Evolutionary conservation across 2,329 filamentous ascomycete genomes (phyloP), one percentile per base, ranked within the genome.

Genomic region (Neofusicoccum cordaticola): DNA sequence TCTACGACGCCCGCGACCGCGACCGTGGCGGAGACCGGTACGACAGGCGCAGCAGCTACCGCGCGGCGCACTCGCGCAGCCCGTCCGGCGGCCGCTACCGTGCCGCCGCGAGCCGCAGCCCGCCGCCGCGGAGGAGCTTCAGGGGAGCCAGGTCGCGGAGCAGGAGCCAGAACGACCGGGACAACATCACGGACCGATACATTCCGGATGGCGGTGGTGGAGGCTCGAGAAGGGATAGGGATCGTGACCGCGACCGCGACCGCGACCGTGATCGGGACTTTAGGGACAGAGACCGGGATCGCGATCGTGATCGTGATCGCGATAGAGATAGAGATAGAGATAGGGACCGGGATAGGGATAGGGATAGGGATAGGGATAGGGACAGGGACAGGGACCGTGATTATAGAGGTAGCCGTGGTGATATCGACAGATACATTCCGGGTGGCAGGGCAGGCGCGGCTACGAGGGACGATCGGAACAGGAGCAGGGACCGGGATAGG

Each of bases 361-460:
- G 78, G 5, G 78, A 79, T 44, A 4, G 71, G 50, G 11, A 13
- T 2, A 31, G 27, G 6, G 27, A 66, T 35, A 68, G 70, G 1
- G 68, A 70, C 13, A 68, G 70, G 42, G 71, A 81, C 7, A 72
- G 78, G 7, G 78, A 79, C 44, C 72, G 78, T 11, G 79, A 81
- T 31, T 72, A 77, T 8, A 50, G 66, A 34, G 68, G 69, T 5
- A 72, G 73, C 2, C 69, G 76, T 5, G 68, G 66, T 19, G 74
- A 75, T 4, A 78, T 79, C 50, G 77, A 79, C 69, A 72, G 77
- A 6, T 79, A 78, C 64, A 71, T 78, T 4, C 77, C 77, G 50
- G 74, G 76, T 31, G 67, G 68, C 9, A 52, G 45, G n/a, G 8
- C 35, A 1, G 50, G 31, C 9, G 48, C 19, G 22, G 34, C 11